Evolutionary conservation across 148 eudicot species (phyloP), one percentile per base, ranked within the genome.

Genomic region (Polygonum maritimum): DNA sequence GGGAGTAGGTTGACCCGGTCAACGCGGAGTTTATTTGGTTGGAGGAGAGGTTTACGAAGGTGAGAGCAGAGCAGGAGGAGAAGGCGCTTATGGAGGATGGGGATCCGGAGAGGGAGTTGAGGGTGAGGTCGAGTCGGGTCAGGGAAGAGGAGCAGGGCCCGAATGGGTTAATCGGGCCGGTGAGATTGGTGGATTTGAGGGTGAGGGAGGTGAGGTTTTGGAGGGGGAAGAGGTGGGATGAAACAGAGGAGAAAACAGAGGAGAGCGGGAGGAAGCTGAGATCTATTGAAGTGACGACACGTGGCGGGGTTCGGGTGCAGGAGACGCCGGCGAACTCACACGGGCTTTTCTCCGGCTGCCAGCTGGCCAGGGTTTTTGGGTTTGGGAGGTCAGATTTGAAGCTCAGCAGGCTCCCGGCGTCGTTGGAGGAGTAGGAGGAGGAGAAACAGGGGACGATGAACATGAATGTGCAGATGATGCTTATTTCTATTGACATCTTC

Each of bases 291-390:
- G 87, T 69, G 2, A 95, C 92, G 2, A 95, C 92, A 38, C 91
- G 82, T 81, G 77, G 71, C 76, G 36, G 74, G 71, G 41, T 1
- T 2, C 18, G n/a, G 7, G 77, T 80, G 79, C 98, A 95, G 18
- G 80, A 45, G 33, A 95, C 91, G 1, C 99, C 94, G 22, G 77
- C 79, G 80, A 86, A 95, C 1, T 58, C 67, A 83, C 99, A 95
- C 2, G 97, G 92, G 80, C 77, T 69, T 31, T 16, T 7, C 47
- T 10, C 48, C 1, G 81, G 44, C 2, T 54, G 48, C 99, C 99
- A 95, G 55, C 84, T 80, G 19, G 44, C 74, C 19, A 94, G 91
- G 65, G 40, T 8, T 47, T 83, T 65, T 2, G 91, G 84, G 79
- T 86, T 81, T 0, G 83, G 63, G 31, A 95, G 83, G 0, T 87